Evolutionary conservation across 2,329 filamentous ascomycete species (phyloP), one percentile per base, ranked within the genome.

Genomic region (Fusarium sp.): DNA sequence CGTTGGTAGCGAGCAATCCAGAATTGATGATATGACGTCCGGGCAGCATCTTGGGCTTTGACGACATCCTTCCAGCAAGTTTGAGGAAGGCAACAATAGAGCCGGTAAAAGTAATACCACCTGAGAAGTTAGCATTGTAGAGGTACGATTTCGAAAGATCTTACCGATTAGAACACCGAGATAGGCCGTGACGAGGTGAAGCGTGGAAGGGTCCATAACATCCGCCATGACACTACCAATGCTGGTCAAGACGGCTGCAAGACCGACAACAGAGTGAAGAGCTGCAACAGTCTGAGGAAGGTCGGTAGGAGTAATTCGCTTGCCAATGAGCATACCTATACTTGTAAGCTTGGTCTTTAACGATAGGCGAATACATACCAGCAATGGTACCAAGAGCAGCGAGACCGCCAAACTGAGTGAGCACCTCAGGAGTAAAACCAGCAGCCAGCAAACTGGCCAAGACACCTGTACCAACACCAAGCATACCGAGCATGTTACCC

Each of bases 31-130:
- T 69, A 74, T 97, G 93, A 1, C 92, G 86, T 2, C 92, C 94
- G 7, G 90, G 92, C 0, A 97, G 83, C 7, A 88, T 84, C 9
- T 90, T 87, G 0, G 94, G 93, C 53, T 87, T 89, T 0, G 93
- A 97, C 0, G 91, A 91, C 90, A 97, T 94, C 66, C 85, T 90
- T 4, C 93, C 94, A 1, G 92, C 90, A 3, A 97, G 88, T 78
- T 97, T 97, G 76, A 97, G 79, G 80, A 97, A 97, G 0, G 94
- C 94, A 0, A 97, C 92, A 51, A 97, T 91, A 4, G 93, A 96
- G 3, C 94, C 94, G 0, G 94, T 97, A 76, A 97, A 97, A 1
- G 94, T 97, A 34, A 97, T 90, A 57, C 94, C 94, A 69, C 87
- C 84, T 86, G 7, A 17, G 17, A 15, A 1, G 36, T 72, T 22